These are phyloP conservation scores for Hermanozyma aechmeae DNA, from an alignment of 805 yeast genomes.

Conservation along the genomic window DNA sequence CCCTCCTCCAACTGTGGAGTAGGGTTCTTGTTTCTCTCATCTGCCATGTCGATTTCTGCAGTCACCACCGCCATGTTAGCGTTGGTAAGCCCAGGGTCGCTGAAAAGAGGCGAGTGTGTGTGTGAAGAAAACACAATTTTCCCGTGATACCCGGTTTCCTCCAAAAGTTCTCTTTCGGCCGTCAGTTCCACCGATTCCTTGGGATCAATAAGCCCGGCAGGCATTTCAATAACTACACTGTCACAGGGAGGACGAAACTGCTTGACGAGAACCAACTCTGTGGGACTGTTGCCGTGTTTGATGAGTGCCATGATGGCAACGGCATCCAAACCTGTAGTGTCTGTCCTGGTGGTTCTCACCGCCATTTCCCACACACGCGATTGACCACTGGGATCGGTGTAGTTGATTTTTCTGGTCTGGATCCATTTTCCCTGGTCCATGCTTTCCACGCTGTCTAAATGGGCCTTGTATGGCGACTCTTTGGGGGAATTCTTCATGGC, in stretches of 20 bases:
- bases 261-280: slow-evolving; percentile 55
- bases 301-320: slow-evolving; percentile 82
- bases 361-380: slow-evolving; percentile 87
- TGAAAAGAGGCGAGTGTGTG: slow-evolving; percentile 34
- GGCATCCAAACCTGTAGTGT: slow-evolving; percentile 61
- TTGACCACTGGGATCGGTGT: slow-evolving; percentile 62
- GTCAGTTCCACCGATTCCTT: slow-evolving; percentile 68
- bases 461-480: slow-evolving; percentile 27
- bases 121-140: slow-evolving; percentile 29
- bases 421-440: slow-evolving; percentile 35
- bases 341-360: slow-evolving; percentile 63
- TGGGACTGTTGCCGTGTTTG: slow-evolving; percentile 31
- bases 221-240: slow-evolving; percentile 85
- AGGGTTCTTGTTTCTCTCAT: slow-evolving; percentile 61
- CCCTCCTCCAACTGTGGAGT: slow-evolving; percentile 73
- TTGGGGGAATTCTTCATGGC: too few species aligned
- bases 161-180: slow-evolving; percentile 80
- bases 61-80: slow-evolving; percentile 77
- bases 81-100: slow-evolving; percentile 83
- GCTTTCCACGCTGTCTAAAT: slow-evolving; percentile 21
- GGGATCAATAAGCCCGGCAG: slow-evolving; percentile 91
- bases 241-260: slow-evolving; percentile 91
- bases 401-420: slow-evolving; percentile 53
- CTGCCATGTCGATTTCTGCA: slow-evolving; percentile 63
- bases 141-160: slow-evolving; percentile 91